These are phyloP conservation scores for Cicer arietinum DNA, from an alignment of 306 rosid genomes.

Conservation along the genomic window DNA sequence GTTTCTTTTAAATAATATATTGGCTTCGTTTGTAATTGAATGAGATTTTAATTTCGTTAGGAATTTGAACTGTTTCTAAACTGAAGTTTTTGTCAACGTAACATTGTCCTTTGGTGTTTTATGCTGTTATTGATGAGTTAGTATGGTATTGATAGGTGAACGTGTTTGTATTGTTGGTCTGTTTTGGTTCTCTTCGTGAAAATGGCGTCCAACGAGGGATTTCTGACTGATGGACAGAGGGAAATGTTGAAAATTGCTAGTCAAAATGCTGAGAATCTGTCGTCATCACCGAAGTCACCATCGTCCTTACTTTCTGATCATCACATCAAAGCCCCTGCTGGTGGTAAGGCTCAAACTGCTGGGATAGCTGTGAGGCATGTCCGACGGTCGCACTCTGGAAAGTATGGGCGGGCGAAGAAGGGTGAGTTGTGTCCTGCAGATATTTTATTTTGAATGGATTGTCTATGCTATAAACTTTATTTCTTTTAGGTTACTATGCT, in stretches of 20 bases:
- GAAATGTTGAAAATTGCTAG: slow-evolving; percentile 75
- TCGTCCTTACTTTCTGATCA: slow-evolving; percentile 74
- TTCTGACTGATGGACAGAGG: slow-evolving; percentile 91
- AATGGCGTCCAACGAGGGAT: slow-evolving; percentile 94
- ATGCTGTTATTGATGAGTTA: neutral
- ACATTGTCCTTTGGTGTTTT: neutral
- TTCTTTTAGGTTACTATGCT: neutral
- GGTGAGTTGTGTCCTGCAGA: slow-evolving; percentile 58
- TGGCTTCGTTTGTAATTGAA: neutral
- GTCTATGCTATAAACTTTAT: neutral
- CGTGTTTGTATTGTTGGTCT: neutral
- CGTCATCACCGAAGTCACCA: slow-evolving; percentile 93
- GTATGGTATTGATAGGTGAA: slow-evolving; percentile 10
- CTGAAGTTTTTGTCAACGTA: neutral
- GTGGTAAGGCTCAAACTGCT: slow-evolving; percentile 80
- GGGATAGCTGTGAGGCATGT: slow-evolving; percentile 84
- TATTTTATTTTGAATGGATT: slow-evolving; percentile 22
- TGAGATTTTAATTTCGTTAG: neutral
- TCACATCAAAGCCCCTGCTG: slow-evolving; percentile 73
- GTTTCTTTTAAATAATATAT: neutral
- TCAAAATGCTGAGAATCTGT: slow-evolving; percentile 73
- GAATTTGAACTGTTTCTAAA: slow-evolving; percentile 7
- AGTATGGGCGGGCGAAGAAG: slow-evolving; percentile 78
- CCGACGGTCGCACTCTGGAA: slow-evolving; percentile 86
- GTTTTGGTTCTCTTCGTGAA: slow-evolving; percentile 13